Evolutionary conservation across 2,329 filamentous ascomycete species (phyloP), one percentile per base, ranked within the genome.

Genomic region (Pleomassaria siparia): DNA sequence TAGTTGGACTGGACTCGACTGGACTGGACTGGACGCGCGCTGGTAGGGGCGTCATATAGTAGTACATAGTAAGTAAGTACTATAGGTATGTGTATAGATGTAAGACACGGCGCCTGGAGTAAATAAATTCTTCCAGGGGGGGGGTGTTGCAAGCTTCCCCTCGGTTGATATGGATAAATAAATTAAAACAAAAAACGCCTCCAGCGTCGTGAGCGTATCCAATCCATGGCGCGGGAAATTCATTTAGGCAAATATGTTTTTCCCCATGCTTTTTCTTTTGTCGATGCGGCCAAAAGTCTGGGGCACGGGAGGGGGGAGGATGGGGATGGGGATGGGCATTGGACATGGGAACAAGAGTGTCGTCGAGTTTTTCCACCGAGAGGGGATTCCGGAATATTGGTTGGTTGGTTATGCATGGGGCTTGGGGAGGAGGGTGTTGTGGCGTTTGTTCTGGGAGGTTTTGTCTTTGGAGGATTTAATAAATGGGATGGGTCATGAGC

Each of bases 121-220:
- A n/a, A n/a, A n/a, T 15, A 11, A 37, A 37, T 37, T 37, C 10
- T 37, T 37, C 35, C 35, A 37, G 18, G 35, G 35, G 29, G 9
- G 18, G 4, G 10, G 3, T 22, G 11, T 13, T 10, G 20, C 7
- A 37, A 21, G 35, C n/a, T 37, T 6, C 47, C 55, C 58, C 59
- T 50, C 62, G 60, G 62, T 50, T 66, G 58, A 66, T 63, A 61
- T 66, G 64, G 64, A 59, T 68, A 68, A 59, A 56, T 30, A 54
- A 37, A 16, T n/a, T 37, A n/a, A n/a, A n/a, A n/a, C n/a, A n/a
- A n/a, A n/a, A n/a, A n/a, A n/a, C n/a, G n/a, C n/a, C n/a, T n/a
- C n/a, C n/a, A n/a, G n/a, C n/a, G n/a, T n/a, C n/a, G n/a, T n/a
- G n/a, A n/a, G n/a, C n/a, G n/a, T n/a, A n/a, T n/a, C n/a, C n/a